phyloP scores from a whole-genome alignment of 179 eudicot species.

The Beta corolliflora region DNA sequence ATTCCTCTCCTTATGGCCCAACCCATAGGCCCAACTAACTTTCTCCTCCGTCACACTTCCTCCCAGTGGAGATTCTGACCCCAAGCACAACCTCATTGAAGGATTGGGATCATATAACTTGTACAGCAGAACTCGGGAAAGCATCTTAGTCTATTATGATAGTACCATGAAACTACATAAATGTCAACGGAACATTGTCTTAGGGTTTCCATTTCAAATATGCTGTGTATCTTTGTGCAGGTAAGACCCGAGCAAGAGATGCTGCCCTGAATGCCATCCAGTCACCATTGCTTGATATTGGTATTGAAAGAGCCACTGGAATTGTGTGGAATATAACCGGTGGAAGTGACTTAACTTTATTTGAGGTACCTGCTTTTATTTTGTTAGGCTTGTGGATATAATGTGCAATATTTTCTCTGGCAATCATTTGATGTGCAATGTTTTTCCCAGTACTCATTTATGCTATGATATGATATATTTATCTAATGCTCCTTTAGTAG shows the following conservation, averaged over 20 bases:
- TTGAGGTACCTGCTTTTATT: conserved; percentile 60
- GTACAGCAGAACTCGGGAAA: neutral
- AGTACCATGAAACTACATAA: neutral
- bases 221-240: conserved; percentile 35
- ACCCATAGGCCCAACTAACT: neutral
- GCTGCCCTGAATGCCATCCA: conserved; percentile 97
- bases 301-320: conserved; percentile 97
- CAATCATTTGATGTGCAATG: too few relatives aligned
- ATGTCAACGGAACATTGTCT: conserved; percentile 11
- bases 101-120: neutral
- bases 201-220: neutral
- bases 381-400: neutral
- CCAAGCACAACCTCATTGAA: neutral
- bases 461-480: neutral
- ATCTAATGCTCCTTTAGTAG: neutral
- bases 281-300: conserved; percentile 91
- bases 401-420: conserved; percentile 1
- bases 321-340: conserved; percentile 99
- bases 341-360: conserved; percentile 85
- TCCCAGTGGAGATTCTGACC: neutral
- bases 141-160: neutral
- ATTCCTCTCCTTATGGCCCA: neutral
- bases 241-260: conserved; percentile 95
- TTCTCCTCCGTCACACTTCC: neutral
- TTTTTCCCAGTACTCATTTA: neutral